Evolutionary conservation across 345 rosid genomes (phyloP), one percentile per base, ranked within the genome.

Genomic region (Melastoma malabathricum): DNA sequence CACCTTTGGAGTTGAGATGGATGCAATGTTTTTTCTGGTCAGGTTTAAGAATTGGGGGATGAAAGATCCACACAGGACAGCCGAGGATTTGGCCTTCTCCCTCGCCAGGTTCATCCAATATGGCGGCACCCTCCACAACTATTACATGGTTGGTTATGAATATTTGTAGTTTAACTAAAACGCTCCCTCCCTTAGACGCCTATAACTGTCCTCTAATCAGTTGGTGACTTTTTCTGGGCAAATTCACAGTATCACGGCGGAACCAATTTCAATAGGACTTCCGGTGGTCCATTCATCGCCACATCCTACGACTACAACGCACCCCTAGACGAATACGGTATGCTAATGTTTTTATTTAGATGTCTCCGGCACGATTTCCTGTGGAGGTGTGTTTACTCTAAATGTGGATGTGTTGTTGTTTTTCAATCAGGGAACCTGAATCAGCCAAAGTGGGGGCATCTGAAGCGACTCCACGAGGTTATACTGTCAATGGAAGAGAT

Each of bases 361-460:
- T 2, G 25, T 22, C 4, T 22, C 25, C 25, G 4, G 25, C 25
- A 22, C 25, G 25, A 22, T 22, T 22, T 22, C 25, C 25, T 22
- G 25, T 22, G 25, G 25, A 22, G 25, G 25, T 22, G 25, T 22
- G 25, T 22, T 22, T 22, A 2, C 25, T 22, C 25, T 22, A 2
- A 22, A 22, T 22, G 25, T 22, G 25, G 38, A 31, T 31, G 25
- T 22, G 25, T 22, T 22, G 25, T 22, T 22, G 25, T 31, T 31
- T 31, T 31, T 22, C 25, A 1, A 22, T 22, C 25, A 31, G 38
- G 38, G 7, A 31, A 31, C 6, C 38, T 47, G 49, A 56, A 49
- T 18, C 84, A 88, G 58, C 92, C 97, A 0, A 82, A 84, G 60
- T 84, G 73, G 66, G 94, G 95, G 1, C 95, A 88, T 56, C 59